Evolutionary conservation across 306 rosid genomes (phyloP).

Genomic region (Inga oerstediana): DNA sequence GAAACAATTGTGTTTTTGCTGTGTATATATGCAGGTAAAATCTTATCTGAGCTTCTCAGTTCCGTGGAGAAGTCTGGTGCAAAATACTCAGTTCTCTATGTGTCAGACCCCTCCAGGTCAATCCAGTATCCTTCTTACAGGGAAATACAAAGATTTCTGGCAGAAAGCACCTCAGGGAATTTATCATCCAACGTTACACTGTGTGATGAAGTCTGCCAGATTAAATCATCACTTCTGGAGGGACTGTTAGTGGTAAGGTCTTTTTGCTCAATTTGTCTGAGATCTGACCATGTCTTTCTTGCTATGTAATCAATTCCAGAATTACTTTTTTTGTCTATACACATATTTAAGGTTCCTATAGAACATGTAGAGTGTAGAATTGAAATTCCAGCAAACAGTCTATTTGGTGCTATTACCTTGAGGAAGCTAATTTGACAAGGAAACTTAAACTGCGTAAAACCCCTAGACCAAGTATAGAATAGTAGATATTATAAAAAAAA

Average conservation of each 20-base stretch:
- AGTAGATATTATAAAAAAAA: too few species aligned
- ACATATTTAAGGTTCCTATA: background rate
- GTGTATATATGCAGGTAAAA: slow-evolving; percentile 58
- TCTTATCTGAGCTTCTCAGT: slow-evolving; percentile 60
- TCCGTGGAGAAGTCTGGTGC: slow-evolving; percentile 80
- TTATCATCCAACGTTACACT: slow-evolving; percentile 41
- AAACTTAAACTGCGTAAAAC: background rate
- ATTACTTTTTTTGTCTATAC: background rate
- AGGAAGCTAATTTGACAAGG: background rate
- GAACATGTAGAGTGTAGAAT: background rate
- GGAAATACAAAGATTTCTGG: slow-evolving; percentile 80
- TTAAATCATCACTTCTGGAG: slow-evolving; percentile 92
- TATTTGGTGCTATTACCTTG: background rate
- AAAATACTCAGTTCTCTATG: slow-evolving; percentile 83
- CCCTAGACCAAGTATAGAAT: background rate
- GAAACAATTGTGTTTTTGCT: slow-evolving; percentile 29
- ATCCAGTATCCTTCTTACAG: slow-evolving; percentile 64
- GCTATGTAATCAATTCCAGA: background rate
- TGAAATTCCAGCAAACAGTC: background rate
- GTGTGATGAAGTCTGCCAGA: slow-evolving; percentile 84
- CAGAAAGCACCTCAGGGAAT: slow-evolving; percentile 61
- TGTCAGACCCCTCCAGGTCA: slow-evolving; percentile 72
- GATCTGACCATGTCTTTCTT: background rate
- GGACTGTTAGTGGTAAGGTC: slow-evolving; percentile 88
- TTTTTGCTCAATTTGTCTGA: slow-evolving; percentile 23